Evolutionary conservation across 2,329 filamentous ascomycete species (phyloP), one percentile per base, ranked within the genome.

Genomic region (Aspergillus niger): DNA sequence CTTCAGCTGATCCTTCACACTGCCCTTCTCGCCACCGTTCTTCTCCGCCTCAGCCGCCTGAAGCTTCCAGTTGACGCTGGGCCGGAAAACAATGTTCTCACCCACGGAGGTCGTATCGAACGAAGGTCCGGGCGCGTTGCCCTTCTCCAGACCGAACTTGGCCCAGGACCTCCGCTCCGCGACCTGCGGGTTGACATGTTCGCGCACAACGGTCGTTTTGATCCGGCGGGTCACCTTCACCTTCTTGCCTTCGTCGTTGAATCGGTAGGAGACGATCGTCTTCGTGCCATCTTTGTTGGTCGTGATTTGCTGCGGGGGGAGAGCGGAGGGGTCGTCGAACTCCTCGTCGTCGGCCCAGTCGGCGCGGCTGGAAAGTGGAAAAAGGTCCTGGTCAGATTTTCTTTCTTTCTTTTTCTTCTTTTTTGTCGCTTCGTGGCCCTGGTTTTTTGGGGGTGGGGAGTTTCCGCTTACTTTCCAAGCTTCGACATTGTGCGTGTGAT

Each of bases 201-300:
- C 92, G 79, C 92, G 93, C 79, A 96, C 88, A 69, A 93, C 89
- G 65, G 91, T 96, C 74, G 92, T 91, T 76, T 93, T 92, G 82
- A 98, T 94, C 72, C 93, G 91, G 77, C 95, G 93, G 63, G 93
- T 98, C 65, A 92, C 95, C 86, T 98, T 98, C 75, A 98, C 91
- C 80, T 96, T 96, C 79, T 96, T 93, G 79, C 91, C 91, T 65
- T 94, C 86, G 69, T 99, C 95, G 82, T 97, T 94, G 82, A 92
- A 88, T 72, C 88, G 86, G 83, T 91, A 96, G 65, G 91, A 91
- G 74, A 97, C 89, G 70, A 95, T 90, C 50, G 96, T 99, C 82
- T 97, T 97, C 72, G 92, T 97, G 76, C 96, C 95, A 79, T 99
- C 95, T 82, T 97, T 97, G 87, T 99, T 98, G 77, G 89, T 90